phyloP scores from a whole-genome alignment of 2,329 filamentous ascomycete species.

The Monosporascus sp. region DNA sequence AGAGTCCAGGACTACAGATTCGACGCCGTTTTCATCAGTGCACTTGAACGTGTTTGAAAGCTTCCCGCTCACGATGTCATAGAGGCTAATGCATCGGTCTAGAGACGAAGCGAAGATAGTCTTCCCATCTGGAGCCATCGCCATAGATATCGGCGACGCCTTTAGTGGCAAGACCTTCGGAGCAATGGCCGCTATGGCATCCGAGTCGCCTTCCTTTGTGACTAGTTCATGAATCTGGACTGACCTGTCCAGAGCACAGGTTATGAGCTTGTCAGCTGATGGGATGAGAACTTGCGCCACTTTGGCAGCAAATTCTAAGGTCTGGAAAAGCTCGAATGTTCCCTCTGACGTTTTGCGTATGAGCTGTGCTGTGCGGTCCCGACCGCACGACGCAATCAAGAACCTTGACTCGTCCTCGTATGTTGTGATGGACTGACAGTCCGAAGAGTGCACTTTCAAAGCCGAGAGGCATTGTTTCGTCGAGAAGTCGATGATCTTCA shows the following conservation, averaged over 20 bases:
- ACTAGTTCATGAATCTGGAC: conserved; percentile 77
- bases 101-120: conserved; percentile 54
- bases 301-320: conserved; percentile 84
- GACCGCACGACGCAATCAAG: conserved; percentile 75
- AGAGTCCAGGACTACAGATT: conserved; percentile 78
- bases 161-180: conserved; percentile 76
- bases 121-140: conserved; percentile 57
- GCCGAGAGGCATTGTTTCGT: conserved; percentile 60
- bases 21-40: conserved; percentile 70
- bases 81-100: conserved; percentile 57
- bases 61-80: conserved; percentile 62
- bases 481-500: conserved; percentile 62
- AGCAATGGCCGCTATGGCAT: conserved; percentile 70
- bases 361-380: conserved; percentile 91
- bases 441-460: conserved; percentile 79
- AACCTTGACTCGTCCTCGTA: conserved; percentile 56
- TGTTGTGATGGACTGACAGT: conserved; percentile 77
- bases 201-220: conserved; percentile 58
- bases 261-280: conserved; percentile 69
- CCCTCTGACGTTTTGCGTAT: conserved; percentile 58
- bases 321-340: conserved; percentile 76
- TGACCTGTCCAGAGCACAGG: conserved; percentile 83
- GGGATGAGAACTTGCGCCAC: conserved; percentile 73
- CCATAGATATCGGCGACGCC: conserved; percentile 81
- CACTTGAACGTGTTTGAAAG: conserved; percentile 73